phyloP scores from a whole-genome alignment of 2,329 filamentous ascomycete species.

The Paraphoma sp. region DNA sequence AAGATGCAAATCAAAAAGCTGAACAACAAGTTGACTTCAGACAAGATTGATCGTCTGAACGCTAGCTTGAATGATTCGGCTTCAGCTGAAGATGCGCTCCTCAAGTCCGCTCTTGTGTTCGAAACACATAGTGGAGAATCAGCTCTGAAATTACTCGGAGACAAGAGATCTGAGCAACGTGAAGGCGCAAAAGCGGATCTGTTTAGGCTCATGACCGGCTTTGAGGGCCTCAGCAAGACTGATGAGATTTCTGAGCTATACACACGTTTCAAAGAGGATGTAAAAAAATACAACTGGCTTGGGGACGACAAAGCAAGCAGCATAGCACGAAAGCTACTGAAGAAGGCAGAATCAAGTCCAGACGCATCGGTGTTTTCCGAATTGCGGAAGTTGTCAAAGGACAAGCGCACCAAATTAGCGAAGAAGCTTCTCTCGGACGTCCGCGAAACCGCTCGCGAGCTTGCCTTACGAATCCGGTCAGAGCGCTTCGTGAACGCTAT shows the following conservation, averaged over 20 bases:
- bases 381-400: conserved; percentile 3
- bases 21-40: conserved; percentile 43
- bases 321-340: conserved; percentile 12
- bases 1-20: conserved; percentile 56
- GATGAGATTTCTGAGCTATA: conserved; percentile 20
- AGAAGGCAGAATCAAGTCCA: conserved; percentile 11
- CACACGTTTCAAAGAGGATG: conserved; percentile 22
- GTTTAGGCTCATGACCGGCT: conserved; percentile 14
- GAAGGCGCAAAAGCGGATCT: conserved; percentile 18
- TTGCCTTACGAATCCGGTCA: conserved; percentile 24
- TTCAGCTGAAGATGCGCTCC: conserved; percentile 61
- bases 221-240: conserved; percentile 21
- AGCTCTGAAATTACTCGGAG: conserved; percentile 18
- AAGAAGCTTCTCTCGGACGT: conserved; percentile 30
- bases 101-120: conserved; percentile 50
- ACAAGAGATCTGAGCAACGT: conserved; percentile 23
- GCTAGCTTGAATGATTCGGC: conserved; percentile 54
- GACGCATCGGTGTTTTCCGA: conserved; percentile 5
- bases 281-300: conserved; percentile 21
- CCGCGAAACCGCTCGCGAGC: conserved; percentile 24
- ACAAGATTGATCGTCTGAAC: conserved; percentile 51
- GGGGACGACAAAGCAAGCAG: conserved; percentile 27
- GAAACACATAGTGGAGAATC: conserved; percentile 17
- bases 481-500: conserved; percentile 31
- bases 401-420: conserved; percentile 7